Evolutionary conservation across 495 filamentous ascomycete species (phyloP).

Genomic region (Glarea lozoyensis): DNA sequence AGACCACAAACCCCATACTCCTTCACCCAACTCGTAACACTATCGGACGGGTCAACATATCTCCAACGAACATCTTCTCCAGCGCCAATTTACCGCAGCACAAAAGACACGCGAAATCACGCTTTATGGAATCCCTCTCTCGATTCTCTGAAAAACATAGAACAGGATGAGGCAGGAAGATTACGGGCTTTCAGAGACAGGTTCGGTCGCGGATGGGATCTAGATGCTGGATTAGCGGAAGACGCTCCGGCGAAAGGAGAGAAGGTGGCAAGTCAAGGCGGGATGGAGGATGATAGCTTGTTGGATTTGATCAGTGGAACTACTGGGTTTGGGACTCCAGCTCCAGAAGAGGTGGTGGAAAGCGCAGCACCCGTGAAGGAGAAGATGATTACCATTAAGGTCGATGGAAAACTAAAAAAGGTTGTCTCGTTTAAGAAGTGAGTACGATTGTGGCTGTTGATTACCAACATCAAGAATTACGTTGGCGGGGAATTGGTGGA

Average conservation of each 20-base stretch:
- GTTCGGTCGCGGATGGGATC: conserved; percentile 80
- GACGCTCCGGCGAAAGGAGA: conserved; percentile 18
- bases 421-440: too few species aligned
- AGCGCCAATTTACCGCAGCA: conserved; percentile 60
- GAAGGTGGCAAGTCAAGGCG: conserved; percentile 12
- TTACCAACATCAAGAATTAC: too few species aligned
- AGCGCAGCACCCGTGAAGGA: conserved; percentile 20
- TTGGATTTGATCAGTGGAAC: conserved; percentile 65
- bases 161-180: conserved; percentile 91
- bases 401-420: too few species aligned
- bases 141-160: conserved; percentile 71
- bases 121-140: conserved; percentile 81
- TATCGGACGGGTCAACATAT: conserved; percentile 86
- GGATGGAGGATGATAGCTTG: conserved; percentile 39
- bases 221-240: conserved; percentile 15
- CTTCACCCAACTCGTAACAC: conserved; percentile 91
- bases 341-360: neutral
- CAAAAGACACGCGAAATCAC: conserved; percentile 82
- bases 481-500: too few species aligned
- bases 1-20: conserved; percentile 88
- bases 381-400: conserved; percentile 23
- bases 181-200: conserved; percentile 73
- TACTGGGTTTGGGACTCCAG: conserved; percentile 26
- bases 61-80: conserved; percentile 84
- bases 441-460: too few species aligned